These are phyloP conservation scores for Backusella macrospora DNA, from an alignment of 192 early-diverging fungal genomes.

Conservation along the genomic window DNA sequence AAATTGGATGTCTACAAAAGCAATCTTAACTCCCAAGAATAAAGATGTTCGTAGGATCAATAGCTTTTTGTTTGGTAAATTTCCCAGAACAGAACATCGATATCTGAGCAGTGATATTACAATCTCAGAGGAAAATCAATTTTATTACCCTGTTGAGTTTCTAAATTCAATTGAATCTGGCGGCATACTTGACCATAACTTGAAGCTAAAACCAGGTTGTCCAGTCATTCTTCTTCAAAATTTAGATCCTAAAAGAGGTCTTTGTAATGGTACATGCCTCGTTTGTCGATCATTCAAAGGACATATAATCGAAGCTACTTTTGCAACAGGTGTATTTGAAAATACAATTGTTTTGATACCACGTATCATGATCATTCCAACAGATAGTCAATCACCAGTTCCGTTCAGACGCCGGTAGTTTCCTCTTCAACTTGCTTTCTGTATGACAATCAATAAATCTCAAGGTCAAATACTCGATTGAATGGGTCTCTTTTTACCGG, in stretches of 20 bases:
- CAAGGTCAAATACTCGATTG: too few species aligned
- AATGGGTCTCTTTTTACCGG: too few species aligned
- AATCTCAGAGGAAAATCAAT: neutral
- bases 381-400: too few species aligned
- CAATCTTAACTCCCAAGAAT: constrained; percentile 16
- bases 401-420: too few species aligned
- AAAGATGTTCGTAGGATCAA: neutral
- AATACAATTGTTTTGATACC: too few species aligned
- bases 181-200: neutral
- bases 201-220: neutral
- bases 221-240: neutral
- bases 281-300: too few species aligned
- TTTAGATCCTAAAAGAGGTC: neutral
- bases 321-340: too few species aligned
- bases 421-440: too few species aligned
- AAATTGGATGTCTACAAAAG: neutral
- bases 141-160: neutral
- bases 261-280: too few species aligned
- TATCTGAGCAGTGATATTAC: neutral
- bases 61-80: neutral
- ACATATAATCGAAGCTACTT: too few species aligned
- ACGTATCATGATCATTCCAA: too few species aligned
- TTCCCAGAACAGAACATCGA: neutral
- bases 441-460: too few species aligned
- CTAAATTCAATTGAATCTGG: neutral